Conservation (phyloP, 768 basidiomycete genomes). For the Neoboletus subvelutipes region DNA sequence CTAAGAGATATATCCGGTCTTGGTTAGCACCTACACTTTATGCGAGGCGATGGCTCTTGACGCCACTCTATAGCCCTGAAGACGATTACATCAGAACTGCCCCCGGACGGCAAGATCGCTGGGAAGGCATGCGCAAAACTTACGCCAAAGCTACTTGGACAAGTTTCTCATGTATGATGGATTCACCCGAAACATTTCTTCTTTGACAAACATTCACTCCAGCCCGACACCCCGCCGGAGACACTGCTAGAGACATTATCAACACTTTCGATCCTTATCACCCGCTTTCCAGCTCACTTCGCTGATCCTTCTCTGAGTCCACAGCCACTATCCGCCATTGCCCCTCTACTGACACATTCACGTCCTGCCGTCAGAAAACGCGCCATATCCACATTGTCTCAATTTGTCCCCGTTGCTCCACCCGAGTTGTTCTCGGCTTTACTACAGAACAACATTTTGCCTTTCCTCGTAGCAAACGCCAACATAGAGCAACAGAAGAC, state of each 20-base stretch:
- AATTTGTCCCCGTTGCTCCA: slow-evolving; percentile 75
- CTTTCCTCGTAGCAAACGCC: slow-evolving; percentile 52
- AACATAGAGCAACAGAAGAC: slow-evolving; percentile 71
- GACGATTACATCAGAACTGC: slow-evolving; percentile 90
- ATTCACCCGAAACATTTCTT: not conserved
- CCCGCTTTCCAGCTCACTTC: slow-evolving; percentile 74
- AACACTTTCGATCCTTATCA: slow-evolving; percentile 85
- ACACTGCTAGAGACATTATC: slow-evolving; percentile 80
- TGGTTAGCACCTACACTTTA: slow-evolving; percentile 46
- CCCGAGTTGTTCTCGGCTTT: slow-evolving; percentile 61
- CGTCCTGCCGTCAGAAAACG: slow-evolving; percentile 91
- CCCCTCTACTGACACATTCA: slow-evolving; percentile 68
- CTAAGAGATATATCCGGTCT: slow-evolving; percentile 91
- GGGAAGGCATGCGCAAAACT: slow-evolving; percentile 79
- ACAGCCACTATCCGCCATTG: slow-evolving; percentile 64
- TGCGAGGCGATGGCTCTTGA: not conserved
- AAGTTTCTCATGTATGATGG: slow-evolving; percentile 67
- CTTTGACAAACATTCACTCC: slow-evolving; percentile 7
- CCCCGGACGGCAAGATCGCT: slow-evolving; percentile 77
- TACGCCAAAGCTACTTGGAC: slow-evolving; percentile 76
- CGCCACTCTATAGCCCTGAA: slow-evolving; percentile 67
- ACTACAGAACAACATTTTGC: slow-evolving; percentile 56
- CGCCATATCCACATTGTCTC: slow-evolving; percentile 81
- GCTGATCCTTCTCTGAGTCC: slow-evolving; percentile 51
- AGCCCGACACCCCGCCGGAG: slow-evolving; percentile 74